Conservation (phyloP, 345 rosid species). For the Gossypium herbaceum region DNA sequence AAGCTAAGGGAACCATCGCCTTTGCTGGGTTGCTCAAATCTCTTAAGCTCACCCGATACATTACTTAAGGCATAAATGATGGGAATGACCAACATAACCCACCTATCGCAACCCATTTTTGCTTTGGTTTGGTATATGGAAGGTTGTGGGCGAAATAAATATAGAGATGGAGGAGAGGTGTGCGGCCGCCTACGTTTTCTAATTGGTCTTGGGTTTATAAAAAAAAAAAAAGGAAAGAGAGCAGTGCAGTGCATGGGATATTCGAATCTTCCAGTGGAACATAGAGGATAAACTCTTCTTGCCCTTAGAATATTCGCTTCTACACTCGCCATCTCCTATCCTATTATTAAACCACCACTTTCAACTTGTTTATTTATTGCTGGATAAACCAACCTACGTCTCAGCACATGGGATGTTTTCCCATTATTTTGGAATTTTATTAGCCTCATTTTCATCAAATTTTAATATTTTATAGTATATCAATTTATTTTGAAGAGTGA, state of each 20-base stretch:
- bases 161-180: background rate
- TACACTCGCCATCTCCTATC: background rate
- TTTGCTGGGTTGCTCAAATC: conserved; percentile 48
- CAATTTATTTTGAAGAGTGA: no score
- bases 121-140: background rate
- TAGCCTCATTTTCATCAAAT: no score
- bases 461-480: no score
- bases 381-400: no score
- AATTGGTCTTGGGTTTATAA: background rate
- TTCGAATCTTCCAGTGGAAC: background rate
- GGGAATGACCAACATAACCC: background rate
- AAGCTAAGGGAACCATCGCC: conserved; percentile 37
- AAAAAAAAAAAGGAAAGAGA: background rate
- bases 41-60: conserved; percentile 41
- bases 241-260: background rate
- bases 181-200: background rate
- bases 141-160: background rate
- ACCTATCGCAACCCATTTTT: background rate
- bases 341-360: no score
- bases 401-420: no score
- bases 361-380: no score
- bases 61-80: conserved; percentile 8
- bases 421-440: no score
- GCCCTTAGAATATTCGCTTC: background rate
- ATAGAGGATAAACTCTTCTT: background rate